phyloP scores from a whole-genome alignment of 2,329 filamentous ascomycete species.

The Biscogniauxia marginata region DNA sequence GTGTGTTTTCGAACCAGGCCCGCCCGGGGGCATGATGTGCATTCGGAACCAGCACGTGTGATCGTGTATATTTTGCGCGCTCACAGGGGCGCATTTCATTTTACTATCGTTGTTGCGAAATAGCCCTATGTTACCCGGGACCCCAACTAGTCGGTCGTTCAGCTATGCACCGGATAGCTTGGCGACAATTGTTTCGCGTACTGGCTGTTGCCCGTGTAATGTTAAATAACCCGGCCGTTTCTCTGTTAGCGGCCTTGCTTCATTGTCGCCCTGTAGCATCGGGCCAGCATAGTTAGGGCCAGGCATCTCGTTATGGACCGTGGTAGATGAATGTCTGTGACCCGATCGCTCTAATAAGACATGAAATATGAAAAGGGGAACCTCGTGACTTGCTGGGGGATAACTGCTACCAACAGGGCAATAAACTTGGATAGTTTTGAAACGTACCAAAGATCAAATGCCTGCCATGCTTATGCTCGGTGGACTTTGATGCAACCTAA shows the following conservation, averaged over 20 bases:
- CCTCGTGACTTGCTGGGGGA: constrained; percentile 24
- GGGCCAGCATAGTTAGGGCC: constrained; percentile 19
- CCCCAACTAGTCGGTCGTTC: constrained; percentile 3
- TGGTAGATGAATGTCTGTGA: constrained; percentile 19
- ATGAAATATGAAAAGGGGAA: constrained; percentile 29
- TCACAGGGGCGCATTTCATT: constrained; percentile 4
- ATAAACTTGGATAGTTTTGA: constrained; percentile 22
- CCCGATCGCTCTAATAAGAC: constrained; percentile 26
- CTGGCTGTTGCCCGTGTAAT: not conserved
- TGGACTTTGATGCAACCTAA: constrained; percentile 28
- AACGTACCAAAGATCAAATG: constrained; percentile 31
- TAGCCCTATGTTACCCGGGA: not conserved
- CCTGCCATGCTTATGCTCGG: constrained; percentile 21
- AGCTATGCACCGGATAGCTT: constrained; percentile 8
- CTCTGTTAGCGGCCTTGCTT: constrained; percentile 20
- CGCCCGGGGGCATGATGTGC: constrained; percentile 27
- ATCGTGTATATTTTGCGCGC: not conserved
- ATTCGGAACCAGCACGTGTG: constrained; percentile 19
- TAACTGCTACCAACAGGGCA: constrained; percentile 22
- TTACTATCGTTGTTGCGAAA: constrained; percentile 3
- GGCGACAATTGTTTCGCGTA: not conserved
- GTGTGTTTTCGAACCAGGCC: constrained; percentile 20
- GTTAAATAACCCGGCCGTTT: constrained; percentile 13
- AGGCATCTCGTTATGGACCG: constrained; percentile 14
- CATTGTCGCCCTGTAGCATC: constrained; percentile 19